Conservation (phyloP, 257 asterid genomes). For the Rubia yunnanensis region DNA sequence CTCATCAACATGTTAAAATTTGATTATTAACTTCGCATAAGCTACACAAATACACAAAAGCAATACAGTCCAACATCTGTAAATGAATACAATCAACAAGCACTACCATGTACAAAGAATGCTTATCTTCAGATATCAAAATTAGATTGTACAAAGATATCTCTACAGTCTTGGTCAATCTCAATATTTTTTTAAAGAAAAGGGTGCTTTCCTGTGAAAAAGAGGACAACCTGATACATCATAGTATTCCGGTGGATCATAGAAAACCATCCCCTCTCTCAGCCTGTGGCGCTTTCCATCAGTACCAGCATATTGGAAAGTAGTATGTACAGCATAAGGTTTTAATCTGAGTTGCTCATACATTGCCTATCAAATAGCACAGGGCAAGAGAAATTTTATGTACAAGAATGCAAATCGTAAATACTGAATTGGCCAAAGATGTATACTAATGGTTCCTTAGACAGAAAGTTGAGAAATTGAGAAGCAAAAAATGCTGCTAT, state of each 20-base stretch:
- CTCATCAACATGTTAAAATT: not conserved
- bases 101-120: no score
- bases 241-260: slow-evolving; percentile 86
- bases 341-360: slow-evolving; percentile 79
- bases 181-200: no score
- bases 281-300: slow-evolving; percentile 96
- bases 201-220: no score
- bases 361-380: slow-evolving; percentile 41
- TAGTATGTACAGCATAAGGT: slow-evolving; percentile 95
- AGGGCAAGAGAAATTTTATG: slow-evolving; percentile 1
- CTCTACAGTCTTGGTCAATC: no score
- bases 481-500: not conserved
- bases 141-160: no score
- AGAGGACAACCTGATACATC: slow-evolving; percentile 61
- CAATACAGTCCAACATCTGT: not conserved
- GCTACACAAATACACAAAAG: not conserved
- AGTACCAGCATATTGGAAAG: slow-evolving; percentile 95
- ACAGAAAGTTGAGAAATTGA: not conserved
- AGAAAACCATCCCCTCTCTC: slow-evolving; percentile 89
- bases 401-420: not conserved
- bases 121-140: no score
- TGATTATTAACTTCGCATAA: not conserved
- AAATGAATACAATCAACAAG: no score
- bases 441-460: not conserved
- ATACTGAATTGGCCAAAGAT: not conserved